These are phyloP conservation scores for Syzygium syzygioides DNA, from an alignment of 441 rosid genomes.

Conservation along the genomic window DNA sequence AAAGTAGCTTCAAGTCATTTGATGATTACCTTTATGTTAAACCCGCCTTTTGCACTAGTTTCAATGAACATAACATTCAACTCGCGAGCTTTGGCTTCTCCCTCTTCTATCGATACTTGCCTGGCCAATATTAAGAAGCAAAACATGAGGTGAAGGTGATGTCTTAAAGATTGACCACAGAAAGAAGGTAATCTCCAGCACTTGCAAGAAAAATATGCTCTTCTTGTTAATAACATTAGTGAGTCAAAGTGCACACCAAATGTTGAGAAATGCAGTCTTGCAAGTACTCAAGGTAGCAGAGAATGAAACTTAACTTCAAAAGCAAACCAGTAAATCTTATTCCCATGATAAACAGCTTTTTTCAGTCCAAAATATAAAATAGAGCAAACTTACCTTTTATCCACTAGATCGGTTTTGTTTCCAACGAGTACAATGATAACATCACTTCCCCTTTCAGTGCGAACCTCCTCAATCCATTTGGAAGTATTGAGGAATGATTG, in stretches of 20 bases:
- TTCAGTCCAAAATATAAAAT: not conserved
- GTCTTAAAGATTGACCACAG: not conserved
- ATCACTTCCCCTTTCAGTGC: slow-evolving; percentile 8
- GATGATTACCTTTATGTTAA: not conserved
- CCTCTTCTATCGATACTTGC: slow-evolving; percentile 8
- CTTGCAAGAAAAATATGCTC: not conserved
- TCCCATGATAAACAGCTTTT: not conserved
- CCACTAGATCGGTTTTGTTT: slow-evolving; percentile 9
- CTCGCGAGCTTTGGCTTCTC: slow-evolving; percentile 10
- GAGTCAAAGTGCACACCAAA: not conserved
- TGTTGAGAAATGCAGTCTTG: not conserved
- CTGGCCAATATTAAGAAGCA: not conserved
- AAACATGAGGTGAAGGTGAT: not conserved
- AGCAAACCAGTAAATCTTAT: not conserved
- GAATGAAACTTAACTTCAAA: not conserved
- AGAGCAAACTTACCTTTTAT: not conserved
- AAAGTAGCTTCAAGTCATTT: not conserved
- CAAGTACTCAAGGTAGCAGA: not conserved
- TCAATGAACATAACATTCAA: slow-evolving; percentile 7
- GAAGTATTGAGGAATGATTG: slow-evolving; percentile 8
- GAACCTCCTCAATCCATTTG: slow-evolving; percentile 10
- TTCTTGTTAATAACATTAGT: not conserved
- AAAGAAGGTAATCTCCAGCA: not conserved
- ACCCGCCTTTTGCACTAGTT: slow-evolving; percentile 9
- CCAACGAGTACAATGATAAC: slow-evolving; percentile 7